Evolutionary conservation across 768 basidiomycete species (phyloP), one percentile per base, ranked within the genome.

Genomic region (Podaxis sp.): DNA sequence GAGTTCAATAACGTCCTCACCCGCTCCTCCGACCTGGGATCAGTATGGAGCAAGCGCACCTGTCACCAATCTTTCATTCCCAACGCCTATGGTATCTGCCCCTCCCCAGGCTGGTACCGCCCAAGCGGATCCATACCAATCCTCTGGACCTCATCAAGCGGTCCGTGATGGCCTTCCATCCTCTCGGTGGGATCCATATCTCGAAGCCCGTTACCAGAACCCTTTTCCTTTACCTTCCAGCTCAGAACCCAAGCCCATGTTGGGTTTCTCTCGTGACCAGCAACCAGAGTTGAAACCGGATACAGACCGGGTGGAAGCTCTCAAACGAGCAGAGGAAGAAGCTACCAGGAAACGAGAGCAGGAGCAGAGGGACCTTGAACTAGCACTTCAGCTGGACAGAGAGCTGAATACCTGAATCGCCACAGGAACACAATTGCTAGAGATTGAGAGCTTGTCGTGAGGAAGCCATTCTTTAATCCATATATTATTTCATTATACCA

Each of bases 211-310:
- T 18, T 87, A 87, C 68, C 76, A 79, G 48, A 72, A 79, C 0
- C 83, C 86, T 14, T 71, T 86, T 14, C 84, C 84, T 3, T 74
- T 85, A 7, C 85, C 85, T 53, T 67, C 76, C 21, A 76, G 73
- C 14, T 61, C 70, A 13, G 57, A 51, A 27, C 64, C 59, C 18
- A 14, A 63, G 36, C 50, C 59, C 44, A 11, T 65, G 42, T 11
- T 46, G 36, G 36, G 9, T 35, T 61, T 63, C 4, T 55, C 66
- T 47, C 61, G 65, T 54, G 61, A 55, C 47, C 65, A 63, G 11
- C 25, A 64, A 25, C 59, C 59, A 10, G 51, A 59, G 13, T 65
- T 67, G 9, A 56, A 58, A 6, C 62, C 66, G n/a, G 77, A 82
- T 64, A 65, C 62, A 52, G 64, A 68, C 16, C 70, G 74, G 11